Percentiles rank a stretch among this genome's conserved stretches.
Conservation (phyloP, 2,329 filamentous ascomycete genomes). For the Aspergillus sp. region DNA sequence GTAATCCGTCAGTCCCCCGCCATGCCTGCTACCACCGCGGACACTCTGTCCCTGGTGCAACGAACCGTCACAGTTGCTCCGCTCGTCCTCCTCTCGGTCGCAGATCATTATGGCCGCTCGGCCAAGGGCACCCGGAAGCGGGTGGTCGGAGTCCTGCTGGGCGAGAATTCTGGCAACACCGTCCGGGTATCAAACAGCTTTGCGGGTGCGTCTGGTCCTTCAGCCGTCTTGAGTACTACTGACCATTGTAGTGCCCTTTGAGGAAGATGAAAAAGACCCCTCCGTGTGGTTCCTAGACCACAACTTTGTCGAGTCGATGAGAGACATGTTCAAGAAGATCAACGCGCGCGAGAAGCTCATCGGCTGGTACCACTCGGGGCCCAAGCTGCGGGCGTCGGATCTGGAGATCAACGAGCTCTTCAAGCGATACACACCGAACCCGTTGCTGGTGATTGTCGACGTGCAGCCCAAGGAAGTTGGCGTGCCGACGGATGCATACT, state of each 20-base stretch:
- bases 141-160: slow-evolving; percentile 90
- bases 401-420: slow-evolving; percentile 99
- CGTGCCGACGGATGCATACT: slow-evolving; percentile 97
- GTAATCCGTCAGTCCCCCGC: slow-evolving; percentile 35
- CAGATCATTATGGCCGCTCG: slow-evolving; percentile 96
- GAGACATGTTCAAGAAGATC: slow-evolving; percentile 99
- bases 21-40: slow-evolving; percentile 96
- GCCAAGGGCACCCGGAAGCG: slow-evolving; percentile 84
- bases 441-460: slow-evolving; percentile 94
- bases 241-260: slow-evolving; percentile 74
- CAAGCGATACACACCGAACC: slow-evolving; percentile 97
- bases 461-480: slow-evolving; percentile 98
- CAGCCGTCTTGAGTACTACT: neutral
- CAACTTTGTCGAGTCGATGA: slow-evolving; percentile 99
- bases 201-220: slow-evolving; percentile 66
- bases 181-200: slow-evolving; percentile 99
- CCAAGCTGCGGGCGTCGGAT: slow-evolving; percentile 94
- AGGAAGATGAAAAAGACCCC: slow-evolving; percentile 97
- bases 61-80: slow-evolving; percentile 96
- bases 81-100: slow-evolving; percentile 92
- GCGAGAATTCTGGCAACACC: slow-evolving; percentile 93
- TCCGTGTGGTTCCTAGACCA: slow-evolving; percentile 99
- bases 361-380: slow-evolving; percentile 98
- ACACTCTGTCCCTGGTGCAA: slow-evolving; percentile 91
- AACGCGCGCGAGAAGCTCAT: slow-evolving; percentile 98